Base-by-base conservation (phyloP, 441 rosid genomes). In the Pelargonium cotyledonis region DNA sequence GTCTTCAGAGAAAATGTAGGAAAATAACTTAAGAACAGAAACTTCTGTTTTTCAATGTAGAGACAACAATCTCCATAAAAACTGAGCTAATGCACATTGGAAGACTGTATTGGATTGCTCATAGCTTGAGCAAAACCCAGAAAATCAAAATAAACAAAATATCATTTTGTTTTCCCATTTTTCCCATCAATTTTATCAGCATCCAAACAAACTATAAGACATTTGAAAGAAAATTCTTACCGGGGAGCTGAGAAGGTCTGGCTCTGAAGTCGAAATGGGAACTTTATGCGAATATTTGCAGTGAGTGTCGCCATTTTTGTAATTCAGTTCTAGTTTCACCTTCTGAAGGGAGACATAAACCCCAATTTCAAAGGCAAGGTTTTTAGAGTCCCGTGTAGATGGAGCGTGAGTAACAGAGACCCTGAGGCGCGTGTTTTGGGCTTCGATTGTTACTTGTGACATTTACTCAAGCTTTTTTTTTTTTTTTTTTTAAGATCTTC, bases 351-450 rank as follows among this genome's bases (percentile, higher is more conserved):
- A 19, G 26, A 58, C 12, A 6, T 9, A 8, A 21, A 19, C 35
- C 63, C 35, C 63, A 58, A 58, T 58, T 58, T 21, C 29, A 58
- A 21, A 58, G 35, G 35, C 43, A 21, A 58, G 35, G 14, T 58
- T 58, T 19, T 58, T 19, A 2, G 63, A 26, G 63, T 2, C 12
- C 31, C 23, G 12, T 8, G 35, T 21, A 19, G 5, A 58, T 58
- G 63, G 63, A 58, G 63, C 26, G 63, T 21, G 63, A 58, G 63
- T 58, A 8, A 58, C 63, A 21, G n/a, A 58, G n/a, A 8, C 63
- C 63, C 26, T 12, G 4, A 8, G 63, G 63, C 63, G 63, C 35
- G 63, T 58, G 63, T 8, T 18, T 55, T 55, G 10, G 49, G 49
- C 49, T 44, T 44, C 40, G 6, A 26, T 26, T 26, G 29, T 26